These are phyloP conservation scores for Lojkania enalia DNA, from an alignment of 2,329 filamentous ascomycete species.

Conservation along the genomic window DNA sequence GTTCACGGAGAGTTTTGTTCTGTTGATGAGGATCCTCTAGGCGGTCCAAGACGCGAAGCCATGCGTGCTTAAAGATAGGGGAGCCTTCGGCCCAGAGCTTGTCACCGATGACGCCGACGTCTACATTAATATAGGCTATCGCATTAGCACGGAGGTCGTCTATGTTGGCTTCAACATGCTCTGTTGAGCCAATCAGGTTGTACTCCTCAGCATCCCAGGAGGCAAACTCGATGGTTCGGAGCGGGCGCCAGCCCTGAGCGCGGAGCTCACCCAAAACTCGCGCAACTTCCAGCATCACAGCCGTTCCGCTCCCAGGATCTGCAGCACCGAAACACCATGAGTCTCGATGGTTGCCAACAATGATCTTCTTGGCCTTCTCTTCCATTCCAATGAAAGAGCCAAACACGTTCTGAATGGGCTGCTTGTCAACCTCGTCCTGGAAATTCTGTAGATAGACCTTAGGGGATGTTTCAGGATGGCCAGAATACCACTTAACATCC, in stretches of 20 bases:
- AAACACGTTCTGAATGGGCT: conserved; percentile 91
- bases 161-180: conserved; percentile 86
- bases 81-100: conserved; percentile 79
- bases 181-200: conserved; percentile 90
- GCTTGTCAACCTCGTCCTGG: conserved; percentile 79
- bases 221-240: conserved; percentile 94
- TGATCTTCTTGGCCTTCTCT: conserved; percentile 77
- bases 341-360: conserved; percentile 92
- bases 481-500: conserved; percentile 81
- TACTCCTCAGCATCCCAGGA: conserved; percentile 96
- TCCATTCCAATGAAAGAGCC: conserved; percentile 84
- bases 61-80: conserved; percentile 73
- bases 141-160: conserved; percentile 72
- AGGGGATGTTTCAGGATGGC: conserved; percentile 69
- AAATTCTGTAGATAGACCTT: conserved; percentile 81
- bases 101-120: conserved; percentile 74
- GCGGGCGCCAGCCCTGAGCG: conserved; percentile 79
- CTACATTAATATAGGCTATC: conserved; percentile 89
- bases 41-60: conserved; percentile 73
- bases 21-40: conserved; percentile 69
- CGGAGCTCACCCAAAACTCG: conserved; percentile 81
- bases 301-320: conserved; percentile 82
- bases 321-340: conserved; percentile 87
- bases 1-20: conserved; percentile 71
- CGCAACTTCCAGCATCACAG: conserved; percentile 86